phyloP scores from a whole-genome alignment of 1,284 basidiomycete genomes.

The Tilletia indica region DNA sequence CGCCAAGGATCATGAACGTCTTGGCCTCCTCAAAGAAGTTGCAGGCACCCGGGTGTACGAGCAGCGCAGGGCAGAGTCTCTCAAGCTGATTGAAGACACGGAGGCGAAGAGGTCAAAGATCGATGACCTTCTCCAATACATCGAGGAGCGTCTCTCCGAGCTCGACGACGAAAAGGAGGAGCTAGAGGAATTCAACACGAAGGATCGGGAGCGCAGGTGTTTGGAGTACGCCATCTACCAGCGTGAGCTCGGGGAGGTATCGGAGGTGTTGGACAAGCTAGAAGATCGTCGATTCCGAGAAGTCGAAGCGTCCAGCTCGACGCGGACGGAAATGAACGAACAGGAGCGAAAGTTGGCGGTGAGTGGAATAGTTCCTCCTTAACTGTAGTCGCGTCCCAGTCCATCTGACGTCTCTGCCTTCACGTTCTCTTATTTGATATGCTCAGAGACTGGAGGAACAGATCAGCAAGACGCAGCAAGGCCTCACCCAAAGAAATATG shows the following conservation, averaged over 20 bases:
- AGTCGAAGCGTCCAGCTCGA: constrained; percentile 75
- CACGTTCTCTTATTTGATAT: background rate
- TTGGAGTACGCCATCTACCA: constrained; percentile 93
- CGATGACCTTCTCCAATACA: constrained; percentile 81
- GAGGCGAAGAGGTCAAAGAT: constrained; percentile 89
- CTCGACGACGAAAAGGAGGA: constrained; percentile 97
- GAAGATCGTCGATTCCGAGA: constrained; percentile 70
- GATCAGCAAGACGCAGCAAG: constrained; percentile 71
- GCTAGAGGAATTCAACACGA: constrained; percentile 90
- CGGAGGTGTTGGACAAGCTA: constrained; percentile 73
- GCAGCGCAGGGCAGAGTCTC: constrained; percentile 83
- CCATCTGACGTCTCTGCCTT: background rate
- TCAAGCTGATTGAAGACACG: constrained; percentile 96
- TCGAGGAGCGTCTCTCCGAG: constrained; percentile 83
- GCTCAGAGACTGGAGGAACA: constrained; percentile 65
- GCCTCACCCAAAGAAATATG: constrained; percentile 68
- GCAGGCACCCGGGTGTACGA: constrained; percentile 98
- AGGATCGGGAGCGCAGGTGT: constrained; percentile 89
- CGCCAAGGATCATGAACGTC: constrained; percentile 90
- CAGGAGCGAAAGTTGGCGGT: constrained; percentile 81
- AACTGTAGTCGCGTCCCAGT: background rate
- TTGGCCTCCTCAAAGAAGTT: constrained; percentile 92
- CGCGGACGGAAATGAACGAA: constrained; percentile 75
- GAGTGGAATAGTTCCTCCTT: constrained; percentile 37
- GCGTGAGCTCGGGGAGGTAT: constrained; percentile 83